Conservation (phyloP, 768 basidiomycete genomes). For the Guyanaporus albipodus region DNA sequence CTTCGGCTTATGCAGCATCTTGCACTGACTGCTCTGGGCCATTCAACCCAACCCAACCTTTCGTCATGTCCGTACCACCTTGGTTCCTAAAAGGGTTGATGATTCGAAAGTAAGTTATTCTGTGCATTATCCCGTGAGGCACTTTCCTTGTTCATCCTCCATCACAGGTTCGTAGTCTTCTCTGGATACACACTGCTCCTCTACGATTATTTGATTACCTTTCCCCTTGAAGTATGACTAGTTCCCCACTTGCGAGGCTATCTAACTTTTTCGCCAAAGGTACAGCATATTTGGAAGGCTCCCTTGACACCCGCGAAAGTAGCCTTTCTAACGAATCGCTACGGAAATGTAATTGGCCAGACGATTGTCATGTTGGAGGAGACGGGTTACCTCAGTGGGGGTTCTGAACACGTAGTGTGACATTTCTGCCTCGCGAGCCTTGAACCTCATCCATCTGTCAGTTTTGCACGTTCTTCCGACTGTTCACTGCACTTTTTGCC, state of each 20-base stretch:
- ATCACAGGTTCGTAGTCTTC: not conserved
- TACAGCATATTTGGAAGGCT: conserved; percentile 12
- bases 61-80: not conserved
- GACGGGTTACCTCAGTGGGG: conserved; percentile 12
- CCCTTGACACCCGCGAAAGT: conserved; percentile 16
- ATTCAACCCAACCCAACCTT: no score
- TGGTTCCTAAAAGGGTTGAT: not conserved
- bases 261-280: conserved; percentile 6
- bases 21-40: no score
- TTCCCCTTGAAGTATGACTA: not conserved
- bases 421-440: not conserved
- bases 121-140: no score
- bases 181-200: not conserved
- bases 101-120: not conserved
- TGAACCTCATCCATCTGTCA: not conserved
- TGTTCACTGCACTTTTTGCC: not conserved
- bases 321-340: conserved; percentile 13
- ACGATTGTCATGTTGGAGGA: conserved; percentile 18
- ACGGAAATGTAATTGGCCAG: conserved; percentile 17
- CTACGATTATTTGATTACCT: not conserved
- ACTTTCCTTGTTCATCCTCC: not conserved
- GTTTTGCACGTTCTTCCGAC: conserved; percentile 12
- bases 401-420: conserved; percentile 11
- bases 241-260: no score
- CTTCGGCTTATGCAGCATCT: no score